Evolutionary conservation across 352 stramenopile species (phyloP), one percentile per base, ranked within the genome.

Genomic region (Sclerospora graminicola): DNA sequence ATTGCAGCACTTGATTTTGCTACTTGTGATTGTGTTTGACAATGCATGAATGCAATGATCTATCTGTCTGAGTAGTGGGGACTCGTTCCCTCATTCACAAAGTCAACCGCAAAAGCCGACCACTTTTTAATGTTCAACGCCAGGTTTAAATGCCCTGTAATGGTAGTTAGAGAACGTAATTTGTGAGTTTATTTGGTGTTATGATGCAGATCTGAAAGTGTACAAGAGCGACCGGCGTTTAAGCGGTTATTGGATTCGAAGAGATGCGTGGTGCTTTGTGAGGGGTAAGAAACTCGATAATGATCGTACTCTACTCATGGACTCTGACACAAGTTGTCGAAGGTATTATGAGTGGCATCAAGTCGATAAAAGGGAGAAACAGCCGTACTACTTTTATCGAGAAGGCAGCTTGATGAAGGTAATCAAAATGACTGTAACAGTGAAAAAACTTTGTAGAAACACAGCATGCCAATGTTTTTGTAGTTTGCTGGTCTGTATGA

Each of bases 341-440:
- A 83, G 70, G 6, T 95, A 95, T 51, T 96, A 94, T 48, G 86
- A 96, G 46, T 96, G 86, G 86, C 79, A 91, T 27, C 76, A 90
- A 49, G 56, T 95, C 10, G 62, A 80, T 48, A 94, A 89, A 59
- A 66, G 66, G 13, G 75, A 88, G 41, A 95, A 93, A 50, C 86
- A 96, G 44, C 86, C 86, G 21, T 95, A 93, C 64, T 96, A 95
- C 40, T 75, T 94, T 37, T 70, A 85, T 27, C 66, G 60, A 23
- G 60, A 68, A 2, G 49, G 47, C 2, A 41, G 37, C 0, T 52
- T 54, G 4, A 64, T 88, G 41, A 88, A 85, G 69, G 73, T 84
- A 37, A 31, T 8, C 19, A 29, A 28, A 16, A 16, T n/a, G 35
- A 26, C 13, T 49, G 21, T 11, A 28, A 20, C 18, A 9, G 35